phyloP scores from a whole-genome alignment of 2,329 filamentous ascomycete species.

The Teratosphaeria epicoccoides region DNA sequence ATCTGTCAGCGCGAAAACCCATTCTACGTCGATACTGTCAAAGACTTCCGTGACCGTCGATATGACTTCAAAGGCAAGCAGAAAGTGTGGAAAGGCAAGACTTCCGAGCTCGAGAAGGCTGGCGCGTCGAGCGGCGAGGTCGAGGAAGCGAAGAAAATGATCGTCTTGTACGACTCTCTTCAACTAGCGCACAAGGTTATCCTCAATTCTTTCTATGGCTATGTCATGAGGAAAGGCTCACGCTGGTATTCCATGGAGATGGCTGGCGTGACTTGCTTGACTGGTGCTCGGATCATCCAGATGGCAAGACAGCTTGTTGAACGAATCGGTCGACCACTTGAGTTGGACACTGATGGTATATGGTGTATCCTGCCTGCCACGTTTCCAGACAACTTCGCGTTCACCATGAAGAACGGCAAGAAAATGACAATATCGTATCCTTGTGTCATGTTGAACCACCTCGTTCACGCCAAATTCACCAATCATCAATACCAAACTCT shows the following conservation, averaged over 20 bases:
- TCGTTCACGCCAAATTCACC: conserved; percentile 88
- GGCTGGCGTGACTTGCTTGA: conserved; percentile 96
- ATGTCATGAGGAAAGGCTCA: conserved; percentile 98
- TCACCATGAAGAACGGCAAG: conserved; percentile 91
- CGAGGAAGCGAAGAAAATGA: conserved; percentile 98
- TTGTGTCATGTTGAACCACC: conserved; percentile 97
- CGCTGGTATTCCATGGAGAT: conserved; percentile 99
- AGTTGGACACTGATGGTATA: conserved; percentile 96
- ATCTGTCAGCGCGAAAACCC: conserved; percentile 98
- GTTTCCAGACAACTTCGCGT: conserved; percentile 91
- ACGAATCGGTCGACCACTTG: conserved; percentile 79
- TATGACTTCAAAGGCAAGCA: conserved; percentile 98
- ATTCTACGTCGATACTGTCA: conserved; percentile 95
- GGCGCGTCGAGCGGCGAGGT: conserved; percentile 68
- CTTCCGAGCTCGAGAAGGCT: conserved; percentile 70
- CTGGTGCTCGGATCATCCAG: conserved; percentile 92
- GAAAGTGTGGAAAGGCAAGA: conserved; percentile 97
- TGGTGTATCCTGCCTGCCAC: conserved; percentile 98
- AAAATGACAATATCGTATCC: conserved; percentile 95
- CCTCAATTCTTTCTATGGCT: conserved; percentile 97
- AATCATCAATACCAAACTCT: conserved; percentile 96
- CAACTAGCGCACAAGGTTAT: conserved; percentile 98
- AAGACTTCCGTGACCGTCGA: conserved; percentile 88
- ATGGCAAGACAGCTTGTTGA: conserved; percentile 90
- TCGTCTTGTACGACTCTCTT: conserved; percentile 85